A percentile compares a stretch with the other conserved stretches of the same genome.
These are phyloP conservation scores for Henningerozyma blattae DNA, from an alignment of 805 yeast species.

Conservation along the genomic window DNA sequence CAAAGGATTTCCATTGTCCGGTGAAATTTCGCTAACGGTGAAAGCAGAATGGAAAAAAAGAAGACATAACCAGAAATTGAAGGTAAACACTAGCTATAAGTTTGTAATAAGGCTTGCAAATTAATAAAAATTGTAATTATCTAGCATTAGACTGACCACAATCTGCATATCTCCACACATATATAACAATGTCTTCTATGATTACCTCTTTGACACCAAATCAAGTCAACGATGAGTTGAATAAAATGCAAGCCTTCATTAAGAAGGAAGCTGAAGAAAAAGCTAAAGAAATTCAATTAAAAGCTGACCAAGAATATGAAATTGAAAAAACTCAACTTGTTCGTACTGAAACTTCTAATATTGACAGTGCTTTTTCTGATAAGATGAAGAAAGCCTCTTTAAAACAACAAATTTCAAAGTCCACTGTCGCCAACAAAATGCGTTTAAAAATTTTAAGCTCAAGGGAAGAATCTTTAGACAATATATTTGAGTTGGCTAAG, in stretches of 20 bases:
- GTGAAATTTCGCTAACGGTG: background rate
- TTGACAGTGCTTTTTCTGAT: conserved; percentile 68
- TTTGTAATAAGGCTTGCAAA: background rate
- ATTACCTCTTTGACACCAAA: conserved; percentile 25
- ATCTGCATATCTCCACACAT: background rate
- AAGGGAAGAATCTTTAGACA: conserved; percentile 68
- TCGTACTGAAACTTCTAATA: conserved; percentile 80
- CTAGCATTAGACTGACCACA: background rate
- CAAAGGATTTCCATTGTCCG: background rate
- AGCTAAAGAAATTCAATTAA: conserved; percentile 88
- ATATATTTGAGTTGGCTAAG: conserved; percentile 61
- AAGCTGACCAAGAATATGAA: conserved; percentile 98
- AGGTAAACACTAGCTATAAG: background rate
- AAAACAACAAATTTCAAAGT: conserved; percentile 90
- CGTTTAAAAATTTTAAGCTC: conserved; percentile 82
- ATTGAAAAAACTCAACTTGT: conserved; percentile 94
- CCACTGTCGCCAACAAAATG: conserved; percentile 90
- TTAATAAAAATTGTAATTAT: too few species aligned
- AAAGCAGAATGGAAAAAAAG: background rate
- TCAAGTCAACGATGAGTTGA: conserved; percentile 88
- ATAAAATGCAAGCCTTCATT: conserved; percentile 97
- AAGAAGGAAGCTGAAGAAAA: conserved; percentile 98
- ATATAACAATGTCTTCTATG: conserved; percentile 24
- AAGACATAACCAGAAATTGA: background rate
- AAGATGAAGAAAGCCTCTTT: conserved; percentile 84